Percentiles rank a stretch among this genome's conserved stretches.
These are phyloP conservation scores for Aaosphaeria arxii DNA, from an alignment of 2,329 filamentous ascomycete genomes.

Conservation along the genomic window DNA sequence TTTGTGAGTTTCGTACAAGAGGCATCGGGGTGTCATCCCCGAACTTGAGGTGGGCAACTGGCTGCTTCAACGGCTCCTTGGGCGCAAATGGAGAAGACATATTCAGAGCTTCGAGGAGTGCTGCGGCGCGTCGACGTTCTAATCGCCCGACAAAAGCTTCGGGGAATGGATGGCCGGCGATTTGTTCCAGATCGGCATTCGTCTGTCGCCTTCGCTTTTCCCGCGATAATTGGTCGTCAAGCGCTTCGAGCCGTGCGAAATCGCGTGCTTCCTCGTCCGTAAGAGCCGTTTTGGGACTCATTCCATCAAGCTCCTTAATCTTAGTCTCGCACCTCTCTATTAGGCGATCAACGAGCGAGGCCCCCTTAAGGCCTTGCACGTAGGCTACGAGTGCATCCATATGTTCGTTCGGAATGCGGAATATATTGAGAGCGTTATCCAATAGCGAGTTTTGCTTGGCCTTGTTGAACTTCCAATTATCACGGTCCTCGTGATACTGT, in stretches of 20 bases:
- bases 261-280: constrained; percentile 33
- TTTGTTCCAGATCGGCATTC: constrained; percentile 26
- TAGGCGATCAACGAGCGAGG: constrained; percentile 64
- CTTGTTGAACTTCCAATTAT: constrained; percentile 94
- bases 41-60: not conserved
- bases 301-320: constrained; percentile 51
- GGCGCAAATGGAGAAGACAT: constrained; percentile 15
- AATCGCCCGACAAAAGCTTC: constrained; percentile 32
- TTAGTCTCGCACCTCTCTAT: constrained; percentile 63
- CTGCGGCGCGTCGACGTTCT: constrained; percentile 29
- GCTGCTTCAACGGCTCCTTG: not conserved
- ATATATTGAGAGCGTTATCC: constrained; percentile 74
- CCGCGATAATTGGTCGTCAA: constrained; percentile 31
- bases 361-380: constrained; percentile 74
- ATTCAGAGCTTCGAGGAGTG: constrained; percentile 27
- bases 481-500: constrained; percentile 68
- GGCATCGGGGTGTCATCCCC: not conserved
- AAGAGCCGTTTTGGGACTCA: constrained; percentile 24
- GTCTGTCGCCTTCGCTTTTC: constrained; percentile 27
- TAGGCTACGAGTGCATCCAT: constrained; percentile 72
- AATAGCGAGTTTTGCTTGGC: constrained; percentile 82
- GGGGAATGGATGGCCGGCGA: constrained; percentile 20
- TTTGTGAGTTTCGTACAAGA: constrained; percentile 22
- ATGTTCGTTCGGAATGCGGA: constrained; percentile 67
- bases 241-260: constrained; percentile 34